Conservation (phyloP, 768 basidiomycete genomes). For the Boletus fagicola region DNA sequence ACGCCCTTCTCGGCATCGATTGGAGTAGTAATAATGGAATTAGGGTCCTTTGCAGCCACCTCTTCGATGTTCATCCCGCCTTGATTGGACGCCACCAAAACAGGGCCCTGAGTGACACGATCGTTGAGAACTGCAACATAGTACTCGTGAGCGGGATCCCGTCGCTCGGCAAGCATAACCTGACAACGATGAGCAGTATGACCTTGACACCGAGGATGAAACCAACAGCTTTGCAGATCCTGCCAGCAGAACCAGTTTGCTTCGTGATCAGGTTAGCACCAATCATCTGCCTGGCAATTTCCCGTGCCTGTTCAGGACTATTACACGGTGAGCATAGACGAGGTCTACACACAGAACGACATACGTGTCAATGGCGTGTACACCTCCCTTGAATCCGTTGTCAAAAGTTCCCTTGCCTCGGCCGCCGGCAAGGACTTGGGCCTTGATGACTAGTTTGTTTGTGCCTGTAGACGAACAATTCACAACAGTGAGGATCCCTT, state of each 20-base stretch:
- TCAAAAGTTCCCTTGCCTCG: slow-evolving; percentile 97
- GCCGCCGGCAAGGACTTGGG: slow-evolving; percentile 97
- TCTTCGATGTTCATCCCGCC: slow-evolving; percentile 99
- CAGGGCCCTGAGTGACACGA: slow-evolving; percentile 82
- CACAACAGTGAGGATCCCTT: neutral
- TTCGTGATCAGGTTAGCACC: slow-evolving; percentile 96
- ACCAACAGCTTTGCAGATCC: slow-evolving; percentile 91
- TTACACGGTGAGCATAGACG: slow-evolving; percentile 7
- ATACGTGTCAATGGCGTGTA: slow-evolving; percentile 89
- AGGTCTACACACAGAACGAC: slow-evolving; percentile 3
- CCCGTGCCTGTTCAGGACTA: slow-evolving; percentile 86
- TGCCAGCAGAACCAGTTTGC: slow-evolving; percentile 91
- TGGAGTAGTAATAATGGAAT: slow-evolving; percentile 92
- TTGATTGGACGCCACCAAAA: slow-evolving; percentile 89
- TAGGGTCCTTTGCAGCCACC: slow-evolving; percentile 93
- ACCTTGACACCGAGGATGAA: slow-evolving; percentile 1
- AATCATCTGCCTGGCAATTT: slow-evolving; percentile 89
- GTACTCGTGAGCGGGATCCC: slow-evolving; percentile 93
- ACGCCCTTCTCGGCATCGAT: slow-evolving; percentile 85
- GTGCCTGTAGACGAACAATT: slow-evolving; percentile 45
- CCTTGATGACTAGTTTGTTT: slow-evolving; percentile 90
- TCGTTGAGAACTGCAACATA: slow-evolving; percentile 97
- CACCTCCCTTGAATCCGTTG: slow-evolving; percentile 95
- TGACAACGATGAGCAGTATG: slow-evolving; percentile 32
- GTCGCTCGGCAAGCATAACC: slow-evolving; percentile 98